Evolutionary conservation across 2,329 filamentous ascomycete genomes (phyloP).

Genomic region (Xylariomycetidae sp.): DNA sequence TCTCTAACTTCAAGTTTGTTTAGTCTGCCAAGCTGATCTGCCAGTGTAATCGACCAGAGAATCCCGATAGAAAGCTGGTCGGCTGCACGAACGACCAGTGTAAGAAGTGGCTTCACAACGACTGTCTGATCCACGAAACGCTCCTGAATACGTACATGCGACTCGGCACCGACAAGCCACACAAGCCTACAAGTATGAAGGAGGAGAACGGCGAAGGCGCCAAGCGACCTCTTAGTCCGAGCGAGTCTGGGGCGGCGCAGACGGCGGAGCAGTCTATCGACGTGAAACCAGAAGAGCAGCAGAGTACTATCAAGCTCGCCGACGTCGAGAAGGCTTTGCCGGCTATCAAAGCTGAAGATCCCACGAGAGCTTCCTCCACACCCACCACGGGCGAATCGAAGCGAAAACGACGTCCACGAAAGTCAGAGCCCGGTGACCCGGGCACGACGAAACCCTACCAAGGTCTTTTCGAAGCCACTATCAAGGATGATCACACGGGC

Average conservation of each 20-base stretch:
- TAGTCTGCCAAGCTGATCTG: constrained; percentile 53
- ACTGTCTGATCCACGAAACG: constrained; percentile 55
- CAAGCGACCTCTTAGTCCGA: constrained; percentile 46
- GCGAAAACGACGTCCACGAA: constrained; percentile 28
- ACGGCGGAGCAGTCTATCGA: constrained; percentile 47
- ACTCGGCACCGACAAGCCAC: constrained; percentile 47
- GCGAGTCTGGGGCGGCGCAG: constrained; percentile 45
- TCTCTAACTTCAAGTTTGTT: too few relatives aligned
- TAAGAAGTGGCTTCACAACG: constrained; percentile 58
- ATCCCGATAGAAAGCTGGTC: constrained; percentile 56
- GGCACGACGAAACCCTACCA: constrained; percentile 41
- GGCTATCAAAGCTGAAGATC: constrained; percentile 27
- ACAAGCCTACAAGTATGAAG: constrained; percentile 33
- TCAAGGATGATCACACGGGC: constrained; percentile 42
- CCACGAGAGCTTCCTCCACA: constrained; percentile 33
- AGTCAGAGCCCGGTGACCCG: constrained; percentile 31
- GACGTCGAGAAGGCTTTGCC: constrained; percentile 23
- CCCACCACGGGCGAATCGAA: constrained; percentile 21
- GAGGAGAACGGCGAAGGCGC: constrained; percentile 34
- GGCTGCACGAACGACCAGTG: constrained; percentile 53
- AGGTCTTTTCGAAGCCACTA: constrained; percentile 46
- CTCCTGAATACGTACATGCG: constrained; percentile 45
- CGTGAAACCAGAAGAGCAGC: constrained; percentile 40
- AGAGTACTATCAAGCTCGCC: constrained; percentile 28
- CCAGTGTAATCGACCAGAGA: constrained; percentile 55